Evolutionary conservation across 1,284 basidiomycete species (phyloP).

Genomic region (Malassezia psittaci): DNA sequence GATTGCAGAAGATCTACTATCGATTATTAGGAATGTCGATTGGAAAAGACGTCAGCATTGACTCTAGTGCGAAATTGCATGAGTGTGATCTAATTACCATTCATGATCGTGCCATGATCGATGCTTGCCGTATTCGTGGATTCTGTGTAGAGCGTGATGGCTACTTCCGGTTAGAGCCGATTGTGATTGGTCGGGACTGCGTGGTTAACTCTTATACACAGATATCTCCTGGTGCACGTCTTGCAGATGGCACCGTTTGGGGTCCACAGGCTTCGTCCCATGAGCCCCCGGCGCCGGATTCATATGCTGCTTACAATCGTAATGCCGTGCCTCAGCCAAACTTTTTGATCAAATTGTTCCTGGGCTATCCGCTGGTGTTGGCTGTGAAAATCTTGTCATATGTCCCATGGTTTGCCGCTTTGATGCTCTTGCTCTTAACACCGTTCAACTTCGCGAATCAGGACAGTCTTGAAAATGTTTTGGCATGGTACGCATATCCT

Average conservation of each 20-base stretch:
- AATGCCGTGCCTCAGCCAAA: constrained; percentile 36
- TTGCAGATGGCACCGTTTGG: constrained; percentile 47
- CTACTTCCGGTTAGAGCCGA: constrained; percentile 46
- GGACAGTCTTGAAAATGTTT: constrained; percentile 44
- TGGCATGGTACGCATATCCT: constrained; percentile 46
- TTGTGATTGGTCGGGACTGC: constrained; percentile 47
- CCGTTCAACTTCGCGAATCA: constrained; percentile 44
- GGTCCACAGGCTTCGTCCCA: constrained; percentile 46
- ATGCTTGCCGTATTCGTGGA: constrained; percentile 45
- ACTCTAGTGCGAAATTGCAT: constrained; percentile 37
- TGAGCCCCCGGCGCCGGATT: constrained; percentile 44
- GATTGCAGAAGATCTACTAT: constrained; percentile 41
- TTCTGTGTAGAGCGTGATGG: constrained; percentile 48
- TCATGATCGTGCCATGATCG: constrained; percentile 45
- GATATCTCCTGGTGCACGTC: constrained; percentile 45
- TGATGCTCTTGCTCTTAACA: constrained; percentile 45
- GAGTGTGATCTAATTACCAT: constrained; percentile 47
- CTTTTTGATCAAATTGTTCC: constrained; percentile 32
- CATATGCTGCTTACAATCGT: constrained; percentile 45
- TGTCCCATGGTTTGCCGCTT: constrained; percentile 46
- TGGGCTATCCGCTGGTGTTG: constrained; percentile 39
- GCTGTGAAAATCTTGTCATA: constrained; percentile 38
- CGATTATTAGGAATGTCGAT: constrained; percentile 46
- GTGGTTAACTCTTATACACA: constrained; percentile 47
- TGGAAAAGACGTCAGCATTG: constrained; percentile 42